Conservation (phyloP, 2,329 filamentous ascomycete genomes). For the Domatiomyces globalis region DNA sequence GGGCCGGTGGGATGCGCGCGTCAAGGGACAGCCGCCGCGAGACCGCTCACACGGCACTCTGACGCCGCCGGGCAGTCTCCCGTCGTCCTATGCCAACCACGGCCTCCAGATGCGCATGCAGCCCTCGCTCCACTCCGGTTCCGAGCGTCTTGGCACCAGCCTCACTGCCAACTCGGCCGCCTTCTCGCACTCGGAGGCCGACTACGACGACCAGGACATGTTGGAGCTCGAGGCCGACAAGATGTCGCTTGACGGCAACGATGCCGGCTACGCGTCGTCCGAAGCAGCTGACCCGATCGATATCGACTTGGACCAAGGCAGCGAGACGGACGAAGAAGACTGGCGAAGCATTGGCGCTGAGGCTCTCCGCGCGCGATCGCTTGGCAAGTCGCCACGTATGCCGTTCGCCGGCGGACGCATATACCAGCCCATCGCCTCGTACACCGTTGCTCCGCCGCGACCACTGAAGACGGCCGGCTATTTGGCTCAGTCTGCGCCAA, state of each 20-base stretch:
- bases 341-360: constrained; percentile 84
- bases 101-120: constrained; percentile 36
- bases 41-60: constrained; percentile 19
- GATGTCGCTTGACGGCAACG: constrained; percentile 75
- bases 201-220: constrained; percentile 52
- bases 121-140: constrained; percentile 19
- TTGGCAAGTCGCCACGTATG: constrained; percentile 22
- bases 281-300: constrained; percentile 49
- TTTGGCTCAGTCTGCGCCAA: constrained; percentile 24
- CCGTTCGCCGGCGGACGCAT: constrained; percentile 30
- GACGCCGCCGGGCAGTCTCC: constrained; percentile 28
- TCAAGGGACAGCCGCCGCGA: constrained; percentile 45
- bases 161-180: constrained; percentile 56
- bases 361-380: constrained; percentile 56
- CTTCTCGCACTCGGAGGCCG: constrained; percentile 55
- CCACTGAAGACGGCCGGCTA: constrained; percentile 9
- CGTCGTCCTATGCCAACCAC: constrained; percentile 30
- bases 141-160: constrained; percentile 38
- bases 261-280: constrained; percentile 52
- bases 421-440: constrained; percentile 26
- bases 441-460: constrained; percentile 16
- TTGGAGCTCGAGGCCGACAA: constrained; percentile 80
- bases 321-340: constrained; percentile 89
- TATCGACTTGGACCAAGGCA: constrained; percentile 66
- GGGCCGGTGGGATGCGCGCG: constrained; percentile 85